phyloP scores from a whole-genome alignment of 257 asterid species.

The Sherardia arvensis region DNA sequence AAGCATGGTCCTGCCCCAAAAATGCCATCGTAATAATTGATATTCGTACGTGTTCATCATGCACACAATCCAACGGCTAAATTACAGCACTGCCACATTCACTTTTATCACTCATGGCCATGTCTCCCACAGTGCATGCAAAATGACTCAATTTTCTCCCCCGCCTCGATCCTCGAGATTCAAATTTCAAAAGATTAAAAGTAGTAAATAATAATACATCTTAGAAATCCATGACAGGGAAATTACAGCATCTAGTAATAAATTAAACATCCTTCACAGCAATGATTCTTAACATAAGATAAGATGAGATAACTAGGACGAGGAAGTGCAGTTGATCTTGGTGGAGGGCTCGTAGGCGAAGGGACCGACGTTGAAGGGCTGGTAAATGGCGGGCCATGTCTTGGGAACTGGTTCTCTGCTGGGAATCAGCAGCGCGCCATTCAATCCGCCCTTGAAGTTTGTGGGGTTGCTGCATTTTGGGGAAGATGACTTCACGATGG shows the following conservation, averaged over 20 bases:
- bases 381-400: not conserved
- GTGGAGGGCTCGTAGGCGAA: not conserved
- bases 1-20: not conserved
- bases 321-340: not conserved
- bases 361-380: not conserved
- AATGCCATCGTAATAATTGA: not conserved
- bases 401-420: not conserved
- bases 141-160: not conserved
- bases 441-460: not conserved
- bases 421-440: not conserved
- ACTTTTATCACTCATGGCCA: not conserved
- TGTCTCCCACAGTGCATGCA: not conserved
- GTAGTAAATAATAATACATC: not conserved
- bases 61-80: not conserved
- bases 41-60: not conserved
- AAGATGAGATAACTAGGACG: not conserved
- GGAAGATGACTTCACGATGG: not conserved
- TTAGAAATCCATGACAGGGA: not conserved
- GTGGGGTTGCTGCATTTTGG: not conserved
- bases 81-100: not conserved
- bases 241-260: not conserved
- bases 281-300: too few relatives aligned
- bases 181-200: not conserved
- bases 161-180: not conserved
- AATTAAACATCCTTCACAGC: not conserved